Conservation (phyloP, 306 rosid genomes). For the Ormosia emarginata region DNA sequence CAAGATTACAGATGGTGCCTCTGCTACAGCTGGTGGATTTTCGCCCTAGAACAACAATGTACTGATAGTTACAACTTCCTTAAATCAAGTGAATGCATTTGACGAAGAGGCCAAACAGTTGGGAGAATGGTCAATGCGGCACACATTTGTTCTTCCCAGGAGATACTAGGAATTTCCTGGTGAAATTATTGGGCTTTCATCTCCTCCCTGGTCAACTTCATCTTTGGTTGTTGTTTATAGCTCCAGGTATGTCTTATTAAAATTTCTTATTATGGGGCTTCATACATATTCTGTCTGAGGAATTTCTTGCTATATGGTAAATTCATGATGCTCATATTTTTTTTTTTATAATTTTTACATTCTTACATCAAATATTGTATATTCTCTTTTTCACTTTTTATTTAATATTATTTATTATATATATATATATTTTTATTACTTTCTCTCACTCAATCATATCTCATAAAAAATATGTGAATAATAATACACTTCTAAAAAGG, state of each 20-base stretch:
- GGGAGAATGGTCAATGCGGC: constrained; percentile 86
- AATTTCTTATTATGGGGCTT: neutral
- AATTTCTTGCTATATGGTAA: neutral
- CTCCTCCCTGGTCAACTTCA: constrained; percentile 62
- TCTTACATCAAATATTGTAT: too few relatives aligned
- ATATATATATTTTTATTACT: too few relatives aligned
- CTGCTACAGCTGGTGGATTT: constrained; percentile 92
- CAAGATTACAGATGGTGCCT: constrained; percentile 92
- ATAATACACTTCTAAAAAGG: too few relatives aligned
- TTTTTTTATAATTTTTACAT: too few relatives aligned
- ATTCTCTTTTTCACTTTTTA: too few relatives aligned
- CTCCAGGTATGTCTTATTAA: constrained; percentile 57
- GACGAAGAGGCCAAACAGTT: constrained; percentile 81
- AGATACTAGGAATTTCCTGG: constrained; percentile 95
- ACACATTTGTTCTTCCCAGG: constrained; percentile 68
- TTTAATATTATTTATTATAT: too few relatives aligned
- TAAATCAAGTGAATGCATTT: constrained; percentile 84
- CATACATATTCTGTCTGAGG: neutral
- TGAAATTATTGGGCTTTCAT: constrained; percentile 92
- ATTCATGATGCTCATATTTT: neutral
- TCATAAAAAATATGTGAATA: too few relatives aligned
- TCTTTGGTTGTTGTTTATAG: constrained; percentile 81
- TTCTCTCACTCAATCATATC: too few relatives aligned
- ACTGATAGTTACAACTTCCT: constrained; percentile 82
- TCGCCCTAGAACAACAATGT: constrained; percentile 68